Evolutionary conservation across 192 early-diverging fungal species (phyloP).

Genomic region (Backusella mclennaniae): DNA sequence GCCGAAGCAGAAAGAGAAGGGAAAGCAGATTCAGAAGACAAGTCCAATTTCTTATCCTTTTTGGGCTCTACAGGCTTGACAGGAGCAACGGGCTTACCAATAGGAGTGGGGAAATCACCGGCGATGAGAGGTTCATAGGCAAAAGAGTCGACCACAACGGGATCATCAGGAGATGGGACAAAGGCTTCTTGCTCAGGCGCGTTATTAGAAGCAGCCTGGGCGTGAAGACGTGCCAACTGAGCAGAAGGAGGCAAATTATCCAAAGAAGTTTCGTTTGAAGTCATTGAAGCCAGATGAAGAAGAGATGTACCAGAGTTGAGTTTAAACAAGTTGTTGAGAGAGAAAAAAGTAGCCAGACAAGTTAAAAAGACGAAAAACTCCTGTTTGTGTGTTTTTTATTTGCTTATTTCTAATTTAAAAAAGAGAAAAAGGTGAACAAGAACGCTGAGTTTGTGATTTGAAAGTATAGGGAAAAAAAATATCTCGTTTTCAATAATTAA

Average conservation of each 20-base stretch:
- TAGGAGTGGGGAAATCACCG: slow-evolving; percentile 30
- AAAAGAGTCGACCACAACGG: slow-evolving; percentile 17
- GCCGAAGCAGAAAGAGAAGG: slow-evolving; percentile 67
- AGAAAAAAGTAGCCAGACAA: slow-evolving; percentile 11
- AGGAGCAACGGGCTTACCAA: slow-evolving; percentile 21
- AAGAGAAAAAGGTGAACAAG: slow-evolving; percentile 10
- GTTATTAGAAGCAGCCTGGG: slow-evolving; percentile 25
- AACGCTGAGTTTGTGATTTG: background rate
- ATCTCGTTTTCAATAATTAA: background rate
- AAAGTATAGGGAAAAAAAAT: background rate
- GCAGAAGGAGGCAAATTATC: slow-evolving; percentile 34
- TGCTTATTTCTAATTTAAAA: background rate
- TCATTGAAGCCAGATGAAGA: slow-evolving; percentile 14
- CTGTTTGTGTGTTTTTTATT: background rate
- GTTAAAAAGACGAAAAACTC: background rate
- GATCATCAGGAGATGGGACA: slow-evolving; percentile 30
- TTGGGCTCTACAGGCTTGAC: slow-evolving; percentile 6
- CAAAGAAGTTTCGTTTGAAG: slow-evolving; percentile 13
- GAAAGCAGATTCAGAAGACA: slow-evolving; percentile 68
- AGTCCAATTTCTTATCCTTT: slow-evolving; percentile 43
- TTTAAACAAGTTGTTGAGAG: background rate
- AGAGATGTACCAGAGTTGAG: background rate
- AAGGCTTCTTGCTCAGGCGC: slow-evolving; percentile 19
- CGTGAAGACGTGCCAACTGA: slow-evolving; percentile 36
- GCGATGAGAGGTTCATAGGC: slow-evolving; percentile 25